These are phyloP conservation scores for Colletotrichum neosansevieriae DNA, from an alignment of 2,329 filamentous ascomycete genomes.

Conservation along the genomic window DNA sequence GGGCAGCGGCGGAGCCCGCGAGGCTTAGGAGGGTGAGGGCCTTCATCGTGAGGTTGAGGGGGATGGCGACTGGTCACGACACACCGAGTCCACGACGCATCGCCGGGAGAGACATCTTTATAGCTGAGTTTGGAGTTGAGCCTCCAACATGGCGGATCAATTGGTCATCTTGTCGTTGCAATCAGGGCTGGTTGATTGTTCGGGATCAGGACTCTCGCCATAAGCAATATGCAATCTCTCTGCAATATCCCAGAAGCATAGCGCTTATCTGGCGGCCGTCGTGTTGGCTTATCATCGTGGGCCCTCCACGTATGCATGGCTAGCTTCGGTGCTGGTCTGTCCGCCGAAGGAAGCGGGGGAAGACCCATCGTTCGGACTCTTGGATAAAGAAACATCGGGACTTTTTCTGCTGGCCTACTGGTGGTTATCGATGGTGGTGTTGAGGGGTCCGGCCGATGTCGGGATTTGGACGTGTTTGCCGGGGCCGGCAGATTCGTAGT, in stretches of 20 bases:
- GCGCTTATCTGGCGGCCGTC: slow-evolving; percentile 17
- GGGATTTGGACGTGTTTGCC: slow-evolving; percentile 3
- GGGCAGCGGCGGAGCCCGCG: slow-evolving; percentile 37
- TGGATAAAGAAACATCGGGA: slow-evolving; percentile 3
- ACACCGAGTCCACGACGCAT: not conserved
- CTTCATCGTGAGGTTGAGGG: slow-evolving; percentile 24
- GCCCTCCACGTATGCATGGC: slow-evolving; percentile 18
- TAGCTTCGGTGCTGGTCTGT: slow-evolving; percentile 8
- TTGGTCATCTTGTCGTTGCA: not conserved
- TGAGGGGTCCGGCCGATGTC: slow-evolving; percentile 17
- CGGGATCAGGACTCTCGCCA: slow-evolving; percentile 16
- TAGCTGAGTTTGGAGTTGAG: not conserved
- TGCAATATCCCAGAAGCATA: not conserved
- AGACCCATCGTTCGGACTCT: not conserved
- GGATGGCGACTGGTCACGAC: not conserved
- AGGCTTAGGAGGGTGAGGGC: slow-evolving; percentile 34
- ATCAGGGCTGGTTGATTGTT: slow-evolving; percentile 4
- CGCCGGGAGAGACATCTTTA: slow-evolving; percentile 17
- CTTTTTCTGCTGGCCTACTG: not conserved
- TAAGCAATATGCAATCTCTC: slow-evolving; percentile 25
- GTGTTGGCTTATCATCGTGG: slow-evolving; percentile 24
- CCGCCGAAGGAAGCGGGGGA: not conserved
- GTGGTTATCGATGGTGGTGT: not conserved
- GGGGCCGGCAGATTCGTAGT: not conserved
- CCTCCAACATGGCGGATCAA: not conserved